These are phyloP conservation scores for Pestalotiopsis fici DNA, from an alignment of 2,329 filamentous ascomycete genomes.

Conservation along the genomic window DNA sequence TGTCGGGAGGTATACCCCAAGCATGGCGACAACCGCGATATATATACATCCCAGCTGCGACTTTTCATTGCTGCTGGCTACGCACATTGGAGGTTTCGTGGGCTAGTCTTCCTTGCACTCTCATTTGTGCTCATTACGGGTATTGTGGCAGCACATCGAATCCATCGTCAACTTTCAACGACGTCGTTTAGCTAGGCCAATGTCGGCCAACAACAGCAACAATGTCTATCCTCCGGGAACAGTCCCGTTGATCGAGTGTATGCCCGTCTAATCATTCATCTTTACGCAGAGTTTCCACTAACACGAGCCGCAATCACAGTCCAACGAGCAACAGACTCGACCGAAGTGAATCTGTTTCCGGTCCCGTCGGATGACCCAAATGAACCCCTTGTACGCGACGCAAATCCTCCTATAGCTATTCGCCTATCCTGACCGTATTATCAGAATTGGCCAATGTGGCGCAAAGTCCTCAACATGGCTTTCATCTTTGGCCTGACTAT, in stretches of 20 bases:
- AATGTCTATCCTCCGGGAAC: constrained; percentile 17
- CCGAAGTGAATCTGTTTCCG: constrained; percentile 6
- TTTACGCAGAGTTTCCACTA: neutral
- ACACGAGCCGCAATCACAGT: neutral
- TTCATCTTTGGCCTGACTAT: constrained; percentile 27
- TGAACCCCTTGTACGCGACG: constrained; percentile 28
- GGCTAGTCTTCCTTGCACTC: neutral
- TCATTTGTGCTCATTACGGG: no score
- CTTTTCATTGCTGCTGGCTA: neutral
- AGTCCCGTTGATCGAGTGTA: constrained; percentile 10
- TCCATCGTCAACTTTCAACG: neutral
- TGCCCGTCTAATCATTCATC: neutral
- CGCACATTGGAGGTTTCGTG: neutral
- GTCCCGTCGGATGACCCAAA: constrained; percentile 24
- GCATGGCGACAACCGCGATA: neutral
- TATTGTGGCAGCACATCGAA: no score
- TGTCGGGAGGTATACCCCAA: neutral
- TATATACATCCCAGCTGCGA: neutral
- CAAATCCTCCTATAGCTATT: no score
- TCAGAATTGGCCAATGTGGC: constrained; percentile 31
- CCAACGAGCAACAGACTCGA: neutral
- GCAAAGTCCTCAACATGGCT: constrained; percentile 29
- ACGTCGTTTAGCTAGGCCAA: neutral
- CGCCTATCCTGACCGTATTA: neutral
- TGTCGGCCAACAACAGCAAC: neutral